Percentiles rank a stretch among this genome's conserved stretches.
These are phyloP conservation scores for Cronartium quercuum DNA, from an alignment of 1,284 basidiomycete genomes.

Conservation along the genomic window DNA sequence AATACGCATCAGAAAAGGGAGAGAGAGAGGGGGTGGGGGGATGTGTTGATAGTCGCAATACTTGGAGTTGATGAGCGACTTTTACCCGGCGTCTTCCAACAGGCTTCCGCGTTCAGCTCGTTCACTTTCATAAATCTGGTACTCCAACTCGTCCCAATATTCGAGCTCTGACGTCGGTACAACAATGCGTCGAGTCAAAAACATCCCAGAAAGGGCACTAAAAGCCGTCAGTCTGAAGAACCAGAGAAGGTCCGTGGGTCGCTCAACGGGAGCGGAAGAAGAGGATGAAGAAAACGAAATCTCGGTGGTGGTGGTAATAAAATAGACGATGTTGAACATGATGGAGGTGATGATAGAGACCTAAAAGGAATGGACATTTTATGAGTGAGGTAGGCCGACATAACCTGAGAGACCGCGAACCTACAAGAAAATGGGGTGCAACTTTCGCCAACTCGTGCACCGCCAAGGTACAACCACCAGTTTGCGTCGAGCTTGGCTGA, in stretches of 20 bases:
- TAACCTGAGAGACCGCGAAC: not conserved
- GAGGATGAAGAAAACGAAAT: not conserved
- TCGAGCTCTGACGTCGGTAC: conserved; percentile 20
- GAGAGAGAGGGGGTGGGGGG: too few relatives aligned
- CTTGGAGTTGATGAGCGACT: too few relatives aligned
- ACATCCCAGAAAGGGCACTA: not conserved
- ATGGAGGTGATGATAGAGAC: conserved; percentile 10
- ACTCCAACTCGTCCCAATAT: conserved; percentile 24
- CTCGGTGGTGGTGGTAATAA: not conserved
- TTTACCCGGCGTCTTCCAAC: too few relatives aligned
- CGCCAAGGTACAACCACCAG: conserved; percentile 2
- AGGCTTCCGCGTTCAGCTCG: too few relatives aligned
- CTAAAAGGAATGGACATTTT: not conserved
- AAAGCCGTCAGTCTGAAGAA: not conserved
- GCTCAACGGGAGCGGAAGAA: not conserved
- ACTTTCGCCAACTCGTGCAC: conserved; percentile 12
- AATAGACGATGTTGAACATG: conserved; percentile 5
- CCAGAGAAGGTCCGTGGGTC: not conserved
- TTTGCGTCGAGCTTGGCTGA: not conserved
- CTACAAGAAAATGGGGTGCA: conserved; percentile 24
- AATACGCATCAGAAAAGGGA: too few relatives aligned
- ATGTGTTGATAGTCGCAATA: too few relatives aligned
- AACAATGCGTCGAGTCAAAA: not conserved
- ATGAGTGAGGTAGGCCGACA: not conserved
- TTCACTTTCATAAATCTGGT: conserved; percentile 15